phyloP scores from a whole-genome alignment of 495 filamentous ascomycete species.

The Aspergillus heteromorphus region DNA sequence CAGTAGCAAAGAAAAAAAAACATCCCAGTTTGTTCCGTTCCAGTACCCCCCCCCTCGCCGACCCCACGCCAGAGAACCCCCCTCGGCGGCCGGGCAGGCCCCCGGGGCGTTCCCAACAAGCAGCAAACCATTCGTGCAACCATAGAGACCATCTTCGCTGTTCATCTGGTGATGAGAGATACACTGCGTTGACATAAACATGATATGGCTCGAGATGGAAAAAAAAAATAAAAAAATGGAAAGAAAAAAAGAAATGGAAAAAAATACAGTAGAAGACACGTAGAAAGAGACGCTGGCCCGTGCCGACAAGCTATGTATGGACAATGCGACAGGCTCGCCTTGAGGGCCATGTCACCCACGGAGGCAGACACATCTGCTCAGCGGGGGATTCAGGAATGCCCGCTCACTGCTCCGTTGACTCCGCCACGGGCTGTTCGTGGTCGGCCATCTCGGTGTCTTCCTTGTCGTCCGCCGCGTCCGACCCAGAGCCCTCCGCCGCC shows the following conservation, averaged over 20 bases:
- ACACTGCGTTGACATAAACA: slow-evolving; percentile 6
- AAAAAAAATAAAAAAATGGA: neutral
- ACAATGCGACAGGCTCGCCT: neutral
- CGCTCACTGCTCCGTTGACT: slow-evolving; percentile 10
- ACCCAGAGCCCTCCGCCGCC: slow-evolving; percentile 7
- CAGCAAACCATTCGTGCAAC: slow-evolving; percentile 18
- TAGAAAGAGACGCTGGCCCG: neutral
- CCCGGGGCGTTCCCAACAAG: slow-evolving; percentile 1
- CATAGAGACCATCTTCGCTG: slow-evolving; percentile 12
- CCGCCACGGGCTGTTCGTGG: slow-evolving; percentile 17
- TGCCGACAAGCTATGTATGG: neutral
- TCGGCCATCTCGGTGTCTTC: slow-evolving; percentile 38
- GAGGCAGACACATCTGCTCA: neutral
- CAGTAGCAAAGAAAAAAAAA: neutral
- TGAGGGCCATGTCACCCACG: neutral
- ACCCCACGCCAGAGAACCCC: neutral
- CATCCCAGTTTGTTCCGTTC: neutral
- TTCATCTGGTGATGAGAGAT: slow-evolving; percentile 11
- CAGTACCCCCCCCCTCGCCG: neutral
- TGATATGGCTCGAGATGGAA: neutral
- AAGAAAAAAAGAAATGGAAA: slow-evolving; percentile 2
- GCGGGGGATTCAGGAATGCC: neutral
- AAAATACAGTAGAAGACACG: neutral
- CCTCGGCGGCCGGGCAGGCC: neutral
- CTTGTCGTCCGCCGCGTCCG: slow-evolving; percentile 16